Percentiles rank a stretch among this genome's conserved stretches.
These are phyloP conservation scores for Annulohypoxylon maeteangense DNA, from an alignment of 495 filamentous ascomycete species.

Conservation along the genomic window DNA sequence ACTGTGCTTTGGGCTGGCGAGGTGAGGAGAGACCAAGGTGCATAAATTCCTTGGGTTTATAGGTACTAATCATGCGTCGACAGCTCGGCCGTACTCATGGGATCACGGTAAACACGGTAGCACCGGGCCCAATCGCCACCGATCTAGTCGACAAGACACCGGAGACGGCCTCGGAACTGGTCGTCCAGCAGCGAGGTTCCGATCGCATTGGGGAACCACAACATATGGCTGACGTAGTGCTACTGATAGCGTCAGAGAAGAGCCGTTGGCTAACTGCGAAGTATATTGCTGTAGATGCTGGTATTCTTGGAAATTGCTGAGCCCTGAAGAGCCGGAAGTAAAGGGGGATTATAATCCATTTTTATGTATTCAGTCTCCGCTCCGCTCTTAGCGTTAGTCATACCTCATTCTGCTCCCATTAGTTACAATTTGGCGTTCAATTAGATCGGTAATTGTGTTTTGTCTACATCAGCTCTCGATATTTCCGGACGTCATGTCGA, in stretches of 20 bases:
- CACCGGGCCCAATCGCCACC: slow-evolving; percentile 49
- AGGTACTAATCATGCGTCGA: neutral
- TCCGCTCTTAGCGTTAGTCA: neutral
- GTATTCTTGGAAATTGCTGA: slow-evolving; percentile 38
- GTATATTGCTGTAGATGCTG: slow-evolving; percentile 60
- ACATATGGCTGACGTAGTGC: slow-evolving; percentile 61
- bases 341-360: neutral
- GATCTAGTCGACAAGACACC: slow-evolving; percentile 34
- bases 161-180: neutral
- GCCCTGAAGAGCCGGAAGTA: neutral
- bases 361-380: neutral
- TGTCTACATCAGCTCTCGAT: neutral
- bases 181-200: slow-evolving; percentile 4
- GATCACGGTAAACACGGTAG: slow-evolving; percentile 55
- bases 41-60: neutral
- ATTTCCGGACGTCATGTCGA: neutral
- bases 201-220: slow-evolving; percentile 45
- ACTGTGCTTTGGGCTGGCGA: slow-evolving; percentile 44
- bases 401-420: neutral
- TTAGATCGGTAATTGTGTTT: neutral
- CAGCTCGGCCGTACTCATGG: slow-evolving; percentile 50
- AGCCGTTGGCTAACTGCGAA: slow-evolving; percentile 63
- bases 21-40: slow-evolving; percentile 26
- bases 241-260: slow-evolving; percentile 60
- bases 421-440: neutral